Conservation (phyloP, 2,329 filamentous ascomycete genomes). For the Trichoderma guizhouense region DNA sequence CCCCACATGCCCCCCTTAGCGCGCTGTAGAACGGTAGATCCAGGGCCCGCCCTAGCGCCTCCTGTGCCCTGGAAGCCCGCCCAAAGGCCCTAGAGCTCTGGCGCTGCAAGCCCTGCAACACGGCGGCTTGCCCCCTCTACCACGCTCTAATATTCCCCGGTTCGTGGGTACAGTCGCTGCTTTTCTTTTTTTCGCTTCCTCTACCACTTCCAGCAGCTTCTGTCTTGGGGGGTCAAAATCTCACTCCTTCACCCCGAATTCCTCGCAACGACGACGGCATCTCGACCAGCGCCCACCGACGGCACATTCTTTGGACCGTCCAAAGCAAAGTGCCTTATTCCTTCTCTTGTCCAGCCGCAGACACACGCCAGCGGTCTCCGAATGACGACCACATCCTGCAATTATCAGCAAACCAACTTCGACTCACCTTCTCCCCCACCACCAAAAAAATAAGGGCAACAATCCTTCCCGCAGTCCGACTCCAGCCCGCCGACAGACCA, state of each 20-base stretch:
- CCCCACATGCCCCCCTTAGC: conserved; percentile 14
- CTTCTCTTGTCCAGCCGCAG: not conserved
- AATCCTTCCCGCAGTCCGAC: not conserved
- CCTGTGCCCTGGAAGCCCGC: conserved; percentile 18
- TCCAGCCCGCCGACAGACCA: not conserved
- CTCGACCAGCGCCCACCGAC: not conserved
- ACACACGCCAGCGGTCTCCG: not conserved
- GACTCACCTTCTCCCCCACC: not conserved
- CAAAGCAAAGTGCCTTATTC: not conserved
- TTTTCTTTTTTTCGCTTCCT: conserved; percentile 16
- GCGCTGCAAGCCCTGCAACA: conserved; percentile 8
- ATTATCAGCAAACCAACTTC: not conserved
- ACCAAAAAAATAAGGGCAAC: not conserved
- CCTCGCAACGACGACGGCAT: not conserved
- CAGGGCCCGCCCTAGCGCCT: conserved; percentile 20
- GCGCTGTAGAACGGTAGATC: conserved; percentile 20
- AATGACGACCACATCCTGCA: not conserved
- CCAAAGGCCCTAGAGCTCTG: conserved; percentile 13
- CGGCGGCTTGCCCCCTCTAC: conserved; percentile 10
- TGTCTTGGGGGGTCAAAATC: conserved; percentile 13
- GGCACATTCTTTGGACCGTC: not conserved
- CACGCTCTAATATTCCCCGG: conserved; percentile 18
- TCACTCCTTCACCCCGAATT: conserved; percentile 16
- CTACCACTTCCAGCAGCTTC: conserved; percentile 14
- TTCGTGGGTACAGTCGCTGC: conserved; percentile 15